A percentile compares a stretch with the other conserved stretches of the same genome.
These are phyloP conservation scores for Diaporthe australafricana DNA, from an alignment of 2,329 filamentous ascomycete genomes.

Conservation along the genomic window DNA sequence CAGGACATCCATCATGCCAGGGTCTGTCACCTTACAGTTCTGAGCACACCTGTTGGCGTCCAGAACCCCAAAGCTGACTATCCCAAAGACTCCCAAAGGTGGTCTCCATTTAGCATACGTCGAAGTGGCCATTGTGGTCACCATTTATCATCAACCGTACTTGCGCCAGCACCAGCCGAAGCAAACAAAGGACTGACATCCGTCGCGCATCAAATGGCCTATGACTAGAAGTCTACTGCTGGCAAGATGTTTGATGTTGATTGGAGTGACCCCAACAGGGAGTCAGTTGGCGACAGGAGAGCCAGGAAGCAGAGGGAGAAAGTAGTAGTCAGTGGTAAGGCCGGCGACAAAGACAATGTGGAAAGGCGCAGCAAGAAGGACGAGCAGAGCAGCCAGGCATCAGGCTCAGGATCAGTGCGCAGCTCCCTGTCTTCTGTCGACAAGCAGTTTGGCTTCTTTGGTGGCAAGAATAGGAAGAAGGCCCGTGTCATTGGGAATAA, in stretches of 20 bases:
- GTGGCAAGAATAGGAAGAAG: conserved; percentile 53
- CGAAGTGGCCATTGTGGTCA: background rate
- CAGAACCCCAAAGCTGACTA: background rate
- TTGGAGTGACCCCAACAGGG: conserved; percentile 66
- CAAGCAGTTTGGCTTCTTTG: conserved; percentile 57
- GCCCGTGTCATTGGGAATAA: conserved; percentile 40
- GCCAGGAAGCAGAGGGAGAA: conserved; percentile 59
- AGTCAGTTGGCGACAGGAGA: conserved; percentile 64
- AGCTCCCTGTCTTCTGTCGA: conserved; percentile 56
- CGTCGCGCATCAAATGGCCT: conserved; percentile 8
- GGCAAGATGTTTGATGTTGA: conserved; percentile 67
- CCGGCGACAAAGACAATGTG: conserved; percentile 32
- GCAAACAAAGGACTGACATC: background rate
- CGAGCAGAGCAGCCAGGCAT: conserved; percentile 42
- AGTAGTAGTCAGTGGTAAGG: conserved; percentile 45
- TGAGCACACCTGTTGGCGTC: background rate
- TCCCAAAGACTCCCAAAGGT: background rate
- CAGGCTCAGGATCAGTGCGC: conserved; percentile 54
- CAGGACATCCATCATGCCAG: background rate
- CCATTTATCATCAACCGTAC: background rate
- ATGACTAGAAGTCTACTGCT: conserved; percentile 26
- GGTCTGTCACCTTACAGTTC: background rate
- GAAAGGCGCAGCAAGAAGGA: conserved; percentile 42
- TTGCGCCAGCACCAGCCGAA: background rate
- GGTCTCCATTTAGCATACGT: background rate